Base-by-base conservation (phyloP, 2,329 filamentous ascomycete species). In the Cytospora schulzeri region DNA sequence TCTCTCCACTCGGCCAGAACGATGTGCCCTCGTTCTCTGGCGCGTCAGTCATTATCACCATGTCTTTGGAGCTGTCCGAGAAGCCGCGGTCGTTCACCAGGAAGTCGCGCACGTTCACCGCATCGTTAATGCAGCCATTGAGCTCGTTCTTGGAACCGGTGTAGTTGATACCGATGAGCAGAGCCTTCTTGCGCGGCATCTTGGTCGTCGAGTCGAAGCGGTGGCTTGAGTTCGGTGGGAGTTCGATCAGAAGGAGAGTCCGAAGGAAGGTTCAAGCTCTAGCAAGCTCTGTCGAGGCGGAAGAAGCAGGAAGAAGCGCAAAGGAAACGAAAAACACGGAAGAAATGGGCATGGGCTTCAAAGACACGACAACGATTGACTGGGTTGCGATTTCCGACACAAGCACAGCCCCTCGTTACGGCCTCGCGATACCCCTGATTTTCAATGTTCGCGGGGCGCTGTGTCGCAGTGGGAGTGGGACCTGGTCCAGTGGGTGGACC, bases 91-190 rank as follows among this genome's bases (percentile, higher is more conserved):
- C 74, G 63, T 72, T 68, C 55, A 76, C 71, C 15, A 79, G 70
- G 67, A 76, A 79, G 26, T 76, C 71, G 28, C 71, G 72, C 57
- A 78, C 70, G 55, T 78, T 78, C 60, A 69, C 62, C 4, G 73
- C 71, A 62, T 79, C 76, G 60, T 77, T 76, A 67, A 75, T 85
- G 72, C 85, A 88, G 33, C 85, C 85, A 65, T 81, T 77, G 52
- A 88, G 79, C 75, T 86, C 81, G 55, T 83, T 83, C 48, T 80
- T 73, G 70, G 85, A 82, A 62, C 82, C 80, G 67, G 84, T 83
- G 75, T 87, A 88, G 76, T 88, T 88, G 77, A 87, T 86, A 58
- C 85, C 85, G 57, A 76, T 76, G 59, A 76, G 67, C 58, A 76
- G 71, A 38, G 75, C 73, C 61, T 76, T 76, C 68, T 71, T 76